Evolutionary conservation across 139 green algal species (phyloP), one percentile per base, ranked within the genome.

Genomic region (Chlorella sp.): DNA sequence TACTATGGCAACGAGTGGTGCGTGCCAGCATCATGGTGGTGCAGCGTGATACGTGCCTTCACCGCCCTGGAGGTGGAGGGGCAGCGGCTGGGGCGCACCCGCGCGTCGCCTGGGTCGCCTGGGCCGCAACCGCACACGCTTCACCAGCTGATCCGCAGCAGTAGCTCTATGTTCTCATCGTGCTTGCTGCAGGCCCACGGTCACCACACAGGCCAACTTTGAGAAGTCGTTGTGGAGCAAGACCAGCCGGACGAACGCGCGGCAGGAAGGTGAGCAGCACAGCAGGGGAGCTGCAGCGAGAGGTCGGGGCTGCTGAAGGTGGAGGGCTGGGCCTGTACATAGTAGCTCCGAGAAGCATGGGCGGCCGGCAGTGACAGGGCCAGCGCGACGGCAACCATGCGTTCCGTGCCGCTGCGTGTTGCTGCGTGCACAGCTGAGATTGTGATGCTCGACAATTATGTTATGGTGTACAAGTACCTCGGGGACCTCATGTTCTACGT

Each of bases 401-500:
- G 42, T 55, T 55, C 42, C 42, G 10, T 55, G 42, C 10, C 42
- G 10, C 10, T 55, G 10, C 42, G 42, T 55, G 42, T 17, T 55
- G 42, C 4, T 20, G 24, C 55, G 30, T 61, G 10, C 59, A 61
- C 89, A 98, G 95, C 94, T 1, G 95, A 99, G 78, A 96, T 99
- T 71, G 90, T 92, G 67, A 94, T 98, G 86, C 96, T 98, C 82
- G 95, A 98, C 80, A 86, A 96, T 68, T 83, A 91, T n/a, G 82
- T 98, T 27, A 89, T 96, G 29, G 87, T 97, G 27, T 99, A 96
- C 91, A 99, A 97, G 83, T 96, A 93, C 68, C 73, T 96, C 6
- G 86, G 87, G 0, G 96, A 99, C 83, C 88, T 99, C 34, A 94
- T 96, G 82, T 99, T 99, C 77, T 98, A 95, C 75, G 93, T 97